phyloP scores from a whole-genome alignment of 768 basidiomycete species.

The Boletus rubroflammeus region DNA sequence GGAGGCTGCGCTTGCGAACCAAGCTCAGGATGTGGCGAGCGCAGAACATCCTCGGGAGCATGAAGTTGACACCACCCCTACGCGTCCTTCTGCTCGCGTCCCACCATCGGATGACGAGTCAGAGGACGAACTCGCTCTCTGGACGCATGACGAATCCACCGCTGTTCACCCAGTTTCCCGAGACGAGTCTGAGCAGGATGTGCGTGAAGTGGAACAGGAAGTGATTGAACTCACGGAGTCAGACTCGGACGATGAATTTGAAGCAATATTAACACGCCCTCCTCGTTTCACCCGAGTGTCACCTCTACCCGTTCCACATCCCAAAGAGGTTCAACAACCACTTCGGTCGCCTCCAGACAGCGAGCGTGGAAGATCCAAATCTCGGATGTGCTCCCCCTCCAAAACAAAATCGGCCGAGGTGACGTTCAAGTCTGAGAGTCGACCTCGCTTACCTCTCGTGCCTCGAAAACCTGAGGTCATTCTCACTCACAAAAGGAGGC shows the following conservation, averaged over 20 bases:
- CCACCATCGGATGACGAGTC: constrained; percentile 31
- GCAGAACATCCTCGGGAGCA: neutral
- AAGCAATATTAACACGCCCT: constrained; percentile 24
- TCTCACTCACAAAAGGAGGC: constrained; percentile 4
- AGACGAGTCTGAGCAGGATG: constrained; percentile 17
- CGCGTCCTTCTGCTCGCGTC: constrained; percentile 4
- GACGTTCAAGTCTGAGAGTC: constrained; percentile 1
- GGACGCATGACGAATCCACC: constrained; percentile 42
- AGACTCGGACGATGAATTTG: constrained; percentile 31
- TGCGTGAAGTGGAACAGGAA: constrained; percentile 15
- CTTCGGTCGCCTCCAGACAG: constrained; percentile 16
- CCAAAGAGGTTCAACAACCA: constrained; percentile 3
- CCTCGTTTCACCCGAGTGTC: constrained; percentile 11
- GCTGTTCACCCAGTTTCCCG: constrained; percentile 31
- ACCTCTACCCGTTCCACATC: constrained; percentile 1
- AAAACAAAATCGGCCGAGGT: neutral
- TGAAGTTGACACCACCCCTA: constrained; percentile 19
- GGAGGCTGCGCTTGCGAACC: constrained; percentile 6
- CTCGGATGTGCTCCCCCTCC: constrained; percentile 6
- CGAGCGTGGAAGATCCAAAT: constrained; percentile 10
- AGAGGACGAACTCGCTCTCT: constrained; percentile 48
- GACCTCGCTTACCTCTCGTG: neutral
- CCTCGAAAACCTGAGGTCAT: constrained; percentile 11
- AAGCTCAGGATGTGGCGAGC: constrained; percentile 3
- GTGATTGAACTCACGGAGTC: constrained; percentile 25